These are phyloP conservation scores for Candolleomyces aberdarensis DNA, from an alignment of 768 basidiomycete species.

Conservation along the genomic window DNA sequence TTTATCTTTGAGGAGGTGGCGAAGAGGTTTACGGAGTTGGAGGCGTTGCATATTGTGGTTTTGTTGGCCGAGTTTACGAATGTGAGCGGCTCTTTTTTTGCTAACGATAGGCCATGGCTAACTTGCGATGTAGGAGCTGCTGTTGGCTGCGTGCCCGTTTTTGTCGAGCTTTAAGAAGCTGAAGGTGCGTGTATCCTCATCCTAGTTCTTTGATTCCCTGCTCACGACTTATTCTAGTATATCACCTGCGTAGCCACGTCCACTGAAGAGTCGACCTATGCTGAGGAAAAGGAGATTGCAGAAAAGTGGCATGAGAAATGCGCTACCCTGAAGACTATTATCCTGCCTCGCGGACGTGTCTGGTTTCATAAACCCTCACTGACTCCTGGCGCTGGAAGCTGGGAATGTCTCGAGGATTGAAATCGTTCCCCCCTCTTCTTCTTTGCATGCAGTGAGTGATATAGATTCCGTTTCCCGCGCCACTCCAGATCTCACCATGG, in stretches of 20 bases:
- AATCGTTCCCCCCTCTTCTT: not conserved
- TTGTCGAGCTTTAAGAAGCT: constrained; percentile 39
- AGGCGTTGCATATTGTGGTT: constrained; percentile 61
- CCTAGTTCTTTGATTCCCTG: not conserved
- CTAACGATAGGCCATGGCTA: not conserved
- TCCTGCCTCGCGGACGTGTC: constrained; percentile 57
- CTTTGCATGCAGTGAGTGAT: not conserved
- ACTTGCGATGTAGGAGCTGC: constrained; percentile 25
- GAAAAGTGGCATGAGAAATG: constrained; percentile 53
- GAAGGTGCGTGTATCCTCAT: constrained; percentile 19
- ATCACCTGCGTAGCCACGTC: constrained; percentile 59
- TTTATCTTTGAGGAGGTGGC: constrained; percentile 48
- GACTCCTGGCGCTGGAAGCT: not conserved
- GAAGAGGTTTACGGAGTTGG: constrained; percentile 43
- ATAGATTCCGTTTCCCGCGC: not conserved
- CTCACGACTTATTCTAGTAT: constrained; percentile 30
- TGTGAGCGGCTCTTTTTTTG: constrained; percentile 29
- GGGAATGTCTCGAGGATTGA: constrained; percentile 11
- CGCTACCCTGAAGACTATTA: constrained; percentile 60
- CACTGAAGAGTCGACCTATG: constrained; percentile 21
- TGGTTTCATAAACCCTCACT: constrained; percentile 44
- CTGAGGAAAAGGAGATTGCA: constrained; percentile 51
- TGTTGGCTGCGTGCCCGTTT: constrained; percentile 37
- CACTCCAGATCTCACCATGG: not conserved
- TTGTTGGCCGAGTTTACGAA: constrained; percentile 46